Base-by-base conservation (phyloP, 2,329 filamentous ascomycete genomes). In the Davidsoniella australis region DNA sequence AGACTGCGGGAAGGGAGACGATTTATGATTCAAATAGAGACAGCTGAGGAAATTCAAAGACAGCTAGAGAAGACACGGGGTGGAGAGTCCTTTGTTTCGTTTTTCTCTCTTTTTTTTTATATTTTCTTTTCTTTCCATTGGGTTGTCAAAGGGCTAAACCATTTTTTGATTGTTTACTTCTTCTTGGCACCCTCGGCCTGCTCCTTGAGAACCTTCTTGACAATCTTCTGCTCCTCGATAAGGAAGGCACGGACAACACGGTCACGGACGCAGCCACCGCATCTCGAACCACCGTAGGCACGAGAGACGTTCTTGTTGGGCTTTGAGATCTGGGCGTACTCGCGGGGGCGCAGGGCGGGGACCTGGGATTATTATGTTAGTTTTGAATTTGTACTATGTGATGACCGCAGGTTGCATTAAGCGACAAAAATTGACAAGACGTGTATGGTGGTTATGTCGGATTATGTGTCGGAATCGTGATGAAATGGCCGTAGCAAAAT, bases 171-270 rank as follows among this genome's bases (percentile, higher is more conserved):
- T 71, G 58, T 74, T 78, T 84, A 78, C 73, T 78, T 78, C 74
- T 78, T 78, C 70, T 75, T 79, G 62, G 73, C 68, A 64, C 71
- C 66, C 64, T 69, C 83, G 76, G 85, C 83, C 75, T 94, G 85
- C 78, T 96, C 89, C 84, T 95, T 95, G 68, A 96, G 80, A 64
- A 98, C 91, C 85, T 98, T 98, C 87, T 98, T 98, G 72, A 98
- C 91, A 63, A 98, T 96, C 85, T 98, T 98, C 79, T 98, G 91
- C 81, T 98, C 91, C 78, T 98, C 93, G 60, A 98, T 96, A 69
- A 98, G 75, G 82, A 98, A 98, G 57, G 91, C 91, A 62, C 91
- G 86, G 61, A 95, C 86, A 61, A 98, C 85, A 62, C 91, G 84
- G 76, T 98, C 91, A 71, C 89, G 88, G 61, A 98, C 91, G 71